Evolutionary conservation across 768 basidiomycete genomes (phyloP), one percentile per base, ranked within the genome.

Genomic region (Clavulina sp.): DNA sequence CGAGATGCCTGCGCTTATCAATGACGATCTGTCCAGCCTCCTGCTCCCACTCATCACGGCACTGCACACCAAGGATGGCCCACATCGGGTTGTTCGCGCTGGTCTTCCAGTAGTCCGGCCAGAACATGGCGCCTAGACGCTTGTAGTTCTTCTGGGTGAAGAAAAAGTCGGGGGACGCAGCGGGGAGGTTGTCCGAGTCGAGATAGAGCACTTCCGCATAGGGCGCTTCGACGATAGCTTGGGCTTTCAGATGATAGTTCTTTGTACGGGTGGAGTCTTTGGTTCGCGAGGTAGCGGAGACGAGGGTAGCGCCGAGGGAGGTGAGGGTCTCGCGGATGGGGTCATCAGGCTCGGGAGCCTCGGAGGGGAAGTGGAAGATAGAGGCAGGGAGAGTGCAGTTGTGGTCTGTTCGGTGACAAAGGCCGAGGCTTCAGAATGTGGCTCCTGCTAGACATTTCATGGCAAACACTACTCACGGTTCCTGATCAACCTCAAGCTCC

Each of bases 1-100:
- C 70, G 23, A 70, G 57, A 52, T 71, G 69, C 7, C 57, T 43
- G 30, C 61, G 54, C 52, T 70, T 71, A 56, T 68, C 66, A 40
- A 71, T 59, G 40, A 71, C 57, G 52, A 71, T 64, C 56, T 70
- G 69, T 3, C 69, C 69, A 6, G 69, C 67, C 47, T 71, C 70
- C 56, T 64, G 62, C 50, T 70, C 67, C 65, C 64, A 70, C 54
- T 71, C 68, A 54, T 69, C 66, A 7, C 68, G 56, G 51, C 69
- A 70, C 44, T 68, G 63, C 1, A 68, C 62, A 31, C 66, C 68
- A 34, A 68, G 56, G 47, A 69, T 64, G 2, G 63, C 57, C 68
- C 68, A 69, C 40, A 70, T 65, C 0, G 65, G 57, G 43, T 53
- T 53, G 52, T 36, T 50, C 18, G 52, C 54, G 24, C 55, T 48